Evolutionary conservation across 352 stramenopile species (phyloP), one percentile per base, ranked within the genome.

Genomic region (Phytophthora pisi): DNA sequence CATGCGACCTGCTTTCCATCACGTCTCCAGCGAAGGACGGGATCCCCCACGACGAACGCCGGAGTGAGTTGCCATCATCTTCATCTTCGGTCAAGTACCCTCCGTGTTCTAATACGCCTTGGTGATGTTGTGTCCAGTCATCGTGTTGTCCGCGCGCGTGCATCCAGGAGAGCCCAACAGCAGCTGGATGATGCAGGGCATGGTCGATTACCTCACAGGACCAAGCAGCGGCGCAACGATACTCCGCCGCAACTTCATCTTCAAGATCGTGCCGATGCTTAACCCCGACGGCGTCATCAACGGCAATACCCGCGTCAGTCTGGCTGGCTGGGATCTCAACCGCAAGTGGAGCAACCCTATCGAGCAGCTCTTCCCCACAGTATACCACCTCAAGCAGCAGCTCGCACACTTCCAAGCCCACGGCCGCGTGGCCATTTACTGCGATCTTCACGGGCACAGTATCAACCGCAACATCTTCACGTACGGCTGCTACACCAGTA

Each of bases 131-230:
- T 16, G 1, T n/a, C 4, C 58, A 88, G 85, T 91, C 16, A 90
- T 97, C 34, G 84, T 97, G n/a, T 38, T 97, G 31, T 93, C 84
- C 3, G 88, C 86, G 2, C 72, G 92, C n/a, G 91, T 98, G 2
- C 92, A 98, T 56, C 92, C 92, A 0, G 91, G 91, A 5, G 92
- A 98, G 61, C 78, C 88, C 4, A 96, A 96, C 66, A 89, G 85
- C 36, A 96, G 83, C 51, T 98, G 88, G 81, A 95, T 98, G 76
- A 97, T 98, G 88, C 84, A 97, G 53, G 93, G 93, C n/a, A 89
- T 98, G 72, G 62, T 98, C n/a, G 78, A 95, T 47, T 97, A 95
- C 66, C 75, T 98, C 28, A 95, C 88, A 4, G 78, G 87, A 1
- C n/a, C 75, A 1, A 84, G 77, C 8, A 79, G 65, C 5, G 88